Evolutionary conservation across 768 basidiomycete genomes (phyloP), one percentile per base, ranked within the genome.

Genomic region (Omphalotus guepiniiformis): DNA sequence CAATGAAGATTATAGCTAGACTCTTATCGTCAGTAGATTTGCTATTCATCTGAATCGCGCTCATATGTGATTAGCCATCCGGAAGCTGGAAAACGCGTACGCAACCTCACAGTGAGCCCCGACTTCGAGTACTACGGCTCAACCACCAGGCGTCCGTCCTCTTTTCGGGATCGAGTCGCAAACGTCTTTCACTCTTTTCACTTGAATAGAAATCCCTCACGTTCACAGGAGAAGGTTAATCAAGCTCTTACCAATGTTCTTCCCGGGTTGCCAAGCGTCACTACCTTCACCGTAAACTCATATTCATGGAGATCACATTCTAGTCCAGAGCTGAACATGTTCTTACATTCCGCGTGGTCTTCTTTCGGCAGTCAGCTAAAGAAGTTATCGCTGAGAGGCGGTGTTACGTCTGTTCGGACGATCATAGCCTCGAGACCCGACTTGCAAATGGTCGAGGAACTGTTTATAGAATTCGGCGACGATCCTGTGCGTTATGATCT

Each of bases 391-490:
- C 53, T 76, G 6, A 64, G 66, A 4, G 71, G 70, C 19, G 65
- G 70, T 36, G 53, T 70, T 12, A 62, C 66, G 28, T 64, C 63
- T 2, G 66, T 69, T 47, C 60, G 61, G 21, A 56, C 61, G 6
- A 50, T 75, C 12, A 55, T 67, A 3, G 58, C 57, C 15, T 65
- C 71, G 2, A 48, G 58, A 13, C 69, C 73, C 3, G 30, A 50
- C 13, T 55, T 71, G 16, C 52, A 53, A 3, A 58, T 61, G 3
- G 55, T 75, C 25, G 54, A 60, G 50, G 62, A 67, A 12, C 58
- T 76, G 18, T 59, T 62, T 21, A 34, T 76, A 25, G 72, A 73
- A 51, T 69, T 74, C 42, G 66, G 67, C 4, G 57, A 68, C 36
- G 66, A 67, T 42, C 53, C 67, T 16, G 50, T 53, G 39, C 39